Conservation (phyloP, 78 protist genomes). For the Cavenderia fasciculata region DNA sequence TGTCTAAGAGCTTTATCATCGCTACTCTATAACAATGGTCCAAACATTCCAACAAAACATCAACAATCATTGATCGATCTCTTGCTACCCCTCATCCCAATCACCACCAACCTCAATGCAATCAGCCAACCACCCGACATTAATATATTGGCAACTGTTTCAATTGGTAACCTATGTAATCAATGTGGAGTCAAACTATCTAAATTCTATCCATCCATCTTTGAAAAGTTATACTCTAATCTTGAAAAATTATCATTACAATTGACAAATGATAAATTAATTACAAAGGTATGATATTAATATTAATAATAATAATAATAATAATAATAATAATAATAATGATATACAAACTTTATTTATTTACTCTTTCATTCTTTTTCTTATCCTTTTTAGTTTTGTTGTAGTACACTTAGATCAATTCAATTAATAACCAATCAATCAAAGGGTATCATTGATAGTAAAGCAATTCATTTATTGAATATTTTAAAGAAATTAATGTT, state of each 20-base stretch:
- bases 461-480: slow-evolving; percentile 2
- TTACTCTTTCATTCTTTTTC: not conserved
- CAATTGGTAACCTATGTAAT: slow-evolving; percentile 58
- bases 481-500: slow-evolving; percentile 60
- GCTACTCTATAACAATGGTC: slow-evolving; percentile 51
- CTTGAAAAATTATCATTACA: slow-evolving; percentile 13
- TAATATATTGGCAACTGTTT: slow-evolving; percentile 47
- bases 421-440: slow-evolving; percentile 47
- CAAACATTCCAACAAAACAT: slow-evolving; percentile 1
- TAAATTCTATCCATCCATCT: slow-evolving; percentile 25
- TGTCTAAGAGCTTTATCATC: slow-evolving; percentile 53
- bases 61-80: slow-evolving; percentile 33
- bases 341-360: not conserved
- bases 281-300: slow-evolving; percentile 18
- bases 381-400: slow-evolving; percentile 26
- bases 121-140: slow-evolving; percentile 43
- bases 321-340: not conserved
- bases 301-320: not conserved
- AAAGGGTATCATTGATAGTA: slow-evolving; percentile 26
- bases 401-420: slow-evolving; percentile 58
- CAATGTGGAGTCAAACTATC: slow-evolving; percentile 52
- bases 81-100: not conserved
- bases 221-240: slow-evolving; percentile 45
- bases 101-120: not conserved
- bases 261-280: slow-evolving; percentile 24